Base-by-base conservation (phyloP, 2,329 filamentous ascomycete species). In the Fusarium pseudonygamai region DNA sequence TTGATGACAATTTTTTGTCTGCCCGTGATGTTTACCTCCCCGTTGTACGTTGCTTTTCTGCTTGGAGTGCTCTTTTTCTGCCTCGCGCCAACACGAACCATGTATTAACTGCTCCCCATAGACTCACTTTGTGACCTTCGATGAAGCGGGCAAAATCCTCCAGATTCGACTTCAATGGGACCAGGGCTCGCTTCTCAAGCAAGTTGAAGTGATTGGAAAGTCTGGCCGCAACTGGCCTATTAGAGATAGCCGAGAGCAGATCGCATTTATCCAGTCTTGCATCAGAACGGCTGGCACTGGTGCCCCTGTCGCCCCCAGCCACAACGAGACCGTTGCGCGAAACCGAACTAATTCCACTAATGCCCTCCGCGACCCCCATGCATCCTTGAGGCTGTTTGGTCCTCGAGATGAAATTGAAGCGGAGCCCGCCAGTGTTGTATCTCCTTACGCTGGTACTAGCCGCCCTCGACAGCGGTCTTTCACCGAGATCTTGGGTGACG, bases 141-240 rank as follows among this genome's bases (percentile, higher is more conserved):
- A 97, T 82, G 80, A 83, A 74, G 83, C 92, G 52, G 89, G 91
- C 81, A 95, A 94, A 84, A 98, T 99, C 80, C 82, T 88, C 67
- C 94, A 96, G 82, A 93, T 98, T 73, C 93, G 96, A 76, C 90
- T 96, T 76, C 94, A 93, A 81, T 99, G 96, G 96, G 96, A 99
- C 81, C 96, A 99, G 83, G 95, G 92, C 69, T 93, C 94, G 60
- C 89, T 99, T 45, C 89, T 99, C 75, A 98, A 96, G 85, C 93
- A 97, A 82, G 89, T 98, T 73, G 95, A 98, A 71, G 91, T 98
- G 64, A 98, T 99, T 82, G 96, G 96, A 78, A 92, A 92, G 80
- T 92, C 93, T 60, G 94, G 93, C 64, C 93, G 93, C 81, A 97
- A 96, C 84, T 99, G 96, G 96, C 96, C 96, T 61, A 97, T 99